phyloP scores from a whole-genome alignment of 352 stramenopile species.

The Phytopythium oedochilum region DNA sequence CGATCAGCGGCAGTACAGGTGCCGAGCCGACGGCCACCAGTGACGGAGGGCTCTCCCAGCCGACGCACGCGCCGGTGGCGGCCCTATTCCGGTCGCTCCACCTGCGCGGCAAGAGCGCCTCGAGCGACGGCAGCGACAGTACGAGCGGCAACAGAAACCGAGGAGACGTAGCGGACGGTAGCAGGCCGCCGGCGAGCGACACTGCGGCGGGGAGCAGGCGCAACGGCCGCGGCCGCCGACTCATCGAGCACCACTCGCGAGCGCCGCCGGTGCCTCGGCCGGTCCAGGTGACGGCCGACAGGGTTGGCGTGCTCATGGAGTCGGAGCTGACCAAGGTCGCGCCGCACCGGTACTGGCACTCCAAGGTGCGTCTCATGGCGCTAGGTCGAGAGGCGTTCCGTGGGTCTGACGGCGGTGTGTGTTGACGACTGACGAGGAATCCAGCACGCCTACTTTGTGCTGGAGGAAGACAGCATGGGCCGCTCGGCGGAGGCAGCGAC shows the following conservation, averaged over 20 bases:
- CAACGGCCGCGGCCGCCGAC: neutral
- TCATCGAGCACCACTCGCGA: constrained; percentile 1
- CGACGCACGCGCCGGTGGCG: constrained; percentile 20
- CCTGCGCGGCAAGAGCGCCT: constrained; percentile 8
- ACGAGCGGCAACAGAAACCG: too few relatives aligned
- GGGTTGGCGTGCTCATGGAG: constrained; percentile 30
- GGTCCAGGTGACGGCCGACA: neutral
- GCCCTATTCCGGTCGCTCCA: constrained; percentile 29
- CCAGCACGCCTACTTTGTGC: constrained; percentile 45
- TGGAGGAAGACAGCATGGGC: constrained; percentile 28
- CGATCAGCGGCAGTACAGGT: neutral
- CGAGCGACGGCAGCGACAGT: constrained; percentile 2
- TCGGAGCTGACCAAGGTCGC: constrained; percentile 48
- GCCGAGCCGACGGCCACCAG: neutral
- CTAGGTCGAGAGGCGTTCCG: too few relatives aligned
- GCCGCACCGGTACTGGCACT: constrained; percentile 53
- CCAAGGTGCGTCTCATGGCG: constrained; percentile 18
- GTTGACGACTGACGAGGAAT: neutral
- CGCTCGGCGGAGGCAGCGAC: neutral
- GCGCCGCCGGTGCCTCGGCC: neutral
- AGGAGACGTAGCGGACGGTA: too few relatives aligned
- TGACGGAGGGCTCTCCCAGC: neutral
- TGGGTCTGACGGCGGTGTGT: neutral
- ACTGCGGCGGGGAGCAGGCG: neutral
- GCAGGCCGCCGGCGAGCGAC: neutral